Evolutionary conservation across 1,284 basidiomycete species (phyloP).

Genomic region (Ustilago tritici): DNA sequence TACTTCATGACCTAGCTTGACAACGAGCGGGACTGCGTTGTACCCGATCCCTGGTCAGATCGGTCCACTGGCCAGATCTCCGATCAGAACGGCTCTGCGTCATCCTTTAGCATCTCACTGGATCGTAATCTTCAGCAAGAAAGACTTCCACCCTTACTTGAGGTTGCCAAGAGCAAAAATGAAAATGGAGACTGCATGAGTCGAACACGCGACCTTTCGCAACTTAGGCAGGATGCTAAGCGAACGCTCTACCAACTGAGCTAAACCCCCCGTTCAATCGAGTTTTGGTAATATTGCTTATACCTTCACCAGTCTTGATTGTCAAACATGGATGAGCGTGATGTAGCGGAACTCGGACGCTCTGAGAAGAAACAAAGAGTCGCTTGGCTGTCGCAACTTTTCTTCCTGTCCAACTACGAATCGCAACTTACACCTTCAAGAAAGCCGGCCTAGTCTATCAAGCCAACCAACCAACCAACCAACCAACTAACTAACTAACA

Average conservation of each 20-base stretch:
- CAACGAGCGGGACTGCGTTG: too few relatives aligned
- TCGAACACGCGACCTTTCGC: conserved; percentile 61
- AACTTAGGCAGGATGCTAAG: conserved; percentile 48
- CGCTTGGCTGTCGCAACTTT: conserved; percentile 2
- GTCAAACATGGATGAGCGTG: background rate
- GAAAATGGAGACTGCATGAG: conserved; percentile 54
- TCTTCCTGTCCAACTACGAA: background rate
- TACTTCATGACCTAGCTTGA: too few relatives aligned
- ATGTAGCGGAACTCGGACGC: conserved; percentile 16
- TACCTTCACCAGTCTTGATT: background rate
- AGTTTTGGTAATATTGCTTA: background rate
- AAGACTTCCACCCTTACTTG: background rate
- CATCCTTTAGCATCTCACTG: too few relatives aligned
- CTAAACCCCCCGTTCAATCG: conserved; percentile 39
- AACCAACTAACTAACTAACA: background rate
- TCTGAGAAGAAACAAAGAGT: conserved; percentile 21
- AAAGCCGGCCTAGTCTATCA: conserved; percentile 2
- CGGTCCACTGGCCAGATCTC: too few relatives aligned
- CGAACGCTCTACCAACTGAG: conserved; percentile 61
- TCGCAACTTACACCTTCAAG: background rate
- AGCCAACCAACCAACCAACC: conserved; percentile 5
- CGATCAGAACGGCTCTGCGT: too few relatives aligned
- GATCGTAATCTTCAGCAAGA: background rate
- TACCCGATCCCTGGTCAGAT: too few relatives aligned
- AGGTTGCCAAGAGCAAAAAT: conserved; percentile 4